A percentile compares a stretch with the other conserved stretches of the same genome.
phyloP scores from a whole-genome alignment of 2,329 filamentous ascomycete species.

The Mycosphaerella arachidis region DNA sequence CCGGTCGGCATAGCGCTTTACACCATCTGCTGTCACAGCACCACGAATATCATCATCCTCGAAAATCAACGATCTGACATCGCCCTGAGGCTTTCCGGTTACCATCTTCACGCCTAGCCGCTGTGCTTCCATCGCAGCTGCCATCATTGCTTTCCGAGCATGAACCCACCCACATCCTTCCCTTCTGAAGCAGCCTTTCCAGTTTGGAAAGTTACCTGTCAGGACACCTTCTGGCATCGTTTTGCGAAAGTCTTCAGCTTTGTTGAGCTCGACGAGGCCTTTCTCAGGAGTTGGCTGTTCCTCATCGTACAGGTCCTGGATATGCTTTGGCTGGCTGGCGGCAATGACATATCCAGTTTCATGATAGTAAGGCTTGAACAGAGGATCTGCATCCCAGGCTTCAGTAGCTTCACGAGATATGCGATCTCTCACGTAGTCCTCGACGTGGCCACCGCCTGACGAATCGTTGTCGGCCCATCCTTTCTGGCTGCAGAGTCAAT shows the following conservation, averaged over 20 bases:
- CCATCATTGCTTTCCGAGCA: constrained; percentile 47
- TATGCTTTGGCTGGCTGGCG: constrained; percentile 40
- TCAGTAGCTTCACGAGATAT: constrained; percentile 36
- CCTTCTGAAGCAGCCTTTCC: constrained; percentile 48
- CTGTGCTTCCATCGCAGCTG: constrained; percentile 43
- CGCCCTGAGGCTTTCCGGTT: constrained; percentile 38
- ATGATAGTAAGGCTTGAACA: constrained; percentile 45
- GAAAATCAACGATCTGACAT: constrained; percentile 39
- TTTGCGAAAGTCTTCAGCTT: constrained; percentile 43
- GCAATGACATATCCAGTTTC: constrained; percentile 47
- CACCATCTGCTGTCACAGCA: constrained; percentile 42
- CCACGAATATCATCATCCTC: constrained; percentile 37
- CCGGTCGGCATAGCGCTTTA: constrained; percentile 39
- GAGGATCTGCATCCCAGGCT: constrained; percentile 42
- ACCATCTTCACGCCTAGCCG: constrained; percentile 47
- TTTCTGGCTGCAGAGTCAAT: constrained; percentile 4
- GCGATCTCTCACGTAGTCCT: constrained; percentile 34
- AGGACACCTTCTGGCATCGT: constrained; percentile 52
- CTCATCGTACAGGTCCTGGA: constrained; percentile 18
- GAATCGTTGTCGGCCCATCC: constrained; percentile 20
- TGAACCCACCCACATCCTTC: constrained; percentile 52
- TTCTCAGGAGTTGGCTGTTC: constrained; percentile 21
- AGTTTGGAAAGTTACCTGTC: constrained; percentile 47
- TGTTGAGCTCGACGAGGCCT: constrained; percentile 34
- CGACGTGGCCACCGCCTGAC: constrained; percentile 27